A percentile compares a stretch with the other conserved stretches of the same genome.
Evolutionary conservation across 345 rosid species (phyloP).

Genomic region (Moricandia arvensis): DNA sequence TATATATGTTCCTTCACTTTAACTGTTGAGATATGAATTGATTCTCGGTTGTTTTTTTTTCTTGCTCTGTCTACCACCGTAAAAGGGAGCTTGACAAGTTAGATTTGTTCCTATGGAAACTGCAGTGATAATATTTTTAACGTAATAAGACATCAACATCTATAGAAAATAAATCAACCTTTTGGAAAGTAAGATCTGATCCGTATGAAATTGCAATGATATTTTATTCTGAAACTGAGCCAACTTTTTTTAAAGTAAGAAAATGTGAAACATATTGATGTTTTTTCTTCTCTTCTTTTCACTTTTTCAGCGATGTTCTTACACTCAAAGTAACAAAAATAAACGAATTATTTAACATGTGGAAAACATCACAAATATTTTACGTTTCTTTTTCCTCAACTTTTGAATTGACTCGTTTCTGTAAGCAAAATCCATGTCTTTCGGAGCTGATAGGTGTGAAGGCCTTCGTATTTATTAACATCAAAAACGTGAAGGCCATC

Average conservation of each 20-base stretch:
- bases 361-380: constrained; percentile 5
- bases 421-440: neutral
- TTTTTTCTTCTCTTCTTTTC: neutral
- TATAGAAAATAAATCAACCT: neutral
- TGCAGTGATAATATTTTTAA: neutral
- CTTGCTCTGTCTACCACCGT: neutral
- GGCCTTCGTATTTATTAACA: neutral
- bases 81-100: neutral
- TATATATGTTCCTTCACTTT: neutral
- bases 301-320: neutral
- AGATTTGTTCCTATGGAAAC: neutral
- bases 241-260: neutral
- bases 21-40: neutral
- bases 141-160: neutral
- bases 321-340: neutral
- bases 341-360: neutral
- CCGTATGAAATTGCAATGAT: neutral
- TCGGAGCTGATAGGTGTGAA: neutral
- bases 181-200: constrained; percentile 10
- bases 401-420: neutral
- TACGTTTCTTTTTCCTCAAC: neutral
- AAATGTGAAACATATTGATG: constrained; percentile 9
- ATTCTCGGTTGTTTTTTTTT: neutral
- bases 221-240: neutral
- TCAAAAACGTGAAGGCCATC: neutral